phyloP scores from a whole-genome alignment of 2,329 filamentous ascomycete genomes.

The Fusarium liriodendri region DNA sequence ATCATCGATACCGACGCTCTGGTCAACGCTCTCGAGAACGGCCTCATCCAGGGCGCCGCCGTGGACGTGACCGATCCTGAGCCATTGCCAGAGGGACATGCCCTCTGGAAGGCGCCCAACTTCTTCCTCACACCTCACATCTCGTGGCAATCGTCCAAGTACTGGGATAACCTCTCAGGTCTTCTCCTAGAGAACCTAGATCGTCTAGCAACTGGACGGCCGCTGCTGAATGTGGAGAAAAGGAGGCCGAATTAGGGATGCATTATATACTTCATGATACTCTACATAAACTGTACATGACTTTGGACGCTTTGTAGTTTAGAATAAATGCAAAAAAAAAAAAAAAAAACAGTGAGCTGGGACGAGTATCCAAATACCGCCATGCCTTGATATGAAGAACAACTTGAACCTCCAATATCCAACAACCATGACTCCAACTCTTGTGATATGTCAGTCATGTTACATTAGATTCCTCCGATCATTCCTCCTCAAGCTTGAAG shows the following conservation, averaged over 20 bases:
- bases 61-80: conserved; percentile 80
- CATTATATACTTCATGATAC: background rate
- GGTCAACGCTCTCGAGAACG: conserved; percentile 62
- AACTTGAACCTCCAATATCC: background rate
- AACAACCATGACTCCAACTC: conserved; percentile 8
- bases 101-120: conserved; percentile 74
- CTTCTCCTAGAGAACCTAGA: conserved; percentile 47
- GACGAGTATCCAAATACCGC: background rate
- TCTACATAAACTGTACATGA: background rate
- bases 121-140: conserved; percentile 65
- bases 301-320: background rate
- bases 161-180: conserved; percentile 41
- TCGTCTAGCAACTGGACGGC: conserved; percentile 39
- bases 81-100: conserved; percentile 71
- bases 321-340: background rate
- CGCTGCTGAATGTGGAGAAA: conserved; percentile 44
- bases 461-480: conserved; percentile 38
- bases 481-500: conserved; percentile 53
- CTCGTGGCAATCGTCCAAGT: conserved; percentile 47
- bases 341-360: background rate
- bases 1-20: conserved; percentile 61
- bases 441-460: background rate
- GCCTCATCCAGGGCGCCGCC: conserved; percentile 66
- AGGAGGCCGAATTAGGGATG: background rate
- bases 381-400: conserved; percentile 2